Evolutionary conservation across 108 stramenopile genomes (phyloP).

Genomic region (Fragilariopsis cylindrus): DNA sequence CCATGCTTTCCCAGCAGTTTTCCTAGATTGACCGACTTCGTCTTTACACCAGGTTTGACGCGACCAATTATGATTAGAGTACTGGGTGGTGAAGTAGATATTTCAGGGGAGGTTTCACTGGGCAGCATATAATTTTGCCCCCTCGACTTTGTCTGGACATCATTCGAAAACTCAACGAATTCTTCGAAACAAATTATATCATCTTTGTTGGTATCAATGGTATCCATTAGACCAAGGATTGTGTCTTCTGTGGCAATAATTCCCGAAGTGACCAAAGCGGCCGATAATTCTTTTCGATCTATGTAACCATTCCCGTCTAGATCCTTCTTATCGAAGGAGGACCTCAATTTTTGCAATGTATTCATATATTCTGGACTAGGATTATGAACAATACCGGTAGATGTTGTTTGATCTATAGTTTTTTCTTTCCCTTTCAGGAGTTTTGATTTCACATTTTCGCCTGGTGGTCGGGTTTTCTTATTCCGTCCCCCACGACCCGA

Average conservation of each 20-base stretch:
- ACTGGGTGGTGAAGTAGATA: constrained; percentile 26
- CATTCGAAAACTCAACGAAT: constrained; percentile 64
- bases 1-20: constrained; percentile 75
- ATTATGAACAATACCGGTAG: background rate
- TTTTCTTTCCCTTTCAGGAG: constrained; percentile 14
- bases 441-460: constrained; percentile 25
- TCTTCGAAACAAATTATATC: constrained; percentile 81
- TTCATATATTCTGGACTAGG: background rate
- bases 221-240: constrained; percentile 37
- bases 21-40: constrained; percentile 79
- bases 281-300: constrained; percentile 61
- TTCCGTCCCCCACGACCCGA: constrained; percentile 37
- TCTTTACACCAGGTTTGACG: constrained; percentile 79
- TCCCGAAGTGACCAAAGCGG: constrained; percentile 55
- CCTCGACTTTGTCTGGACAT: constrained; percentile 36
- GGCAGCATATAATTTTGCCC: constrained; percentile 15
- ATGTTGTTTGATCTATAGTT: background rate
- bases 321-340: constrained; percentile 81
- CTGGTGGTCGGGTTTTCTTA: constrained; percentile 21
- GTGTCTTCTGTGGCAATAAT: constrained; percentile 58
- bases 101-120: background rate
- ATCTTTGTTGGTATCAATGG: constrained; percentile 73
- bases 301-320: constrained; percentile 69
- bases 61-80: constrained; percentile 89
- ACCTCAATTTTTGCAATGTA: constrained; percentile 52